Evolutionary conservation across 805 yeast genomes (phyloP).

Genomic region (Spathaspora hagerdaliae): DNA sequence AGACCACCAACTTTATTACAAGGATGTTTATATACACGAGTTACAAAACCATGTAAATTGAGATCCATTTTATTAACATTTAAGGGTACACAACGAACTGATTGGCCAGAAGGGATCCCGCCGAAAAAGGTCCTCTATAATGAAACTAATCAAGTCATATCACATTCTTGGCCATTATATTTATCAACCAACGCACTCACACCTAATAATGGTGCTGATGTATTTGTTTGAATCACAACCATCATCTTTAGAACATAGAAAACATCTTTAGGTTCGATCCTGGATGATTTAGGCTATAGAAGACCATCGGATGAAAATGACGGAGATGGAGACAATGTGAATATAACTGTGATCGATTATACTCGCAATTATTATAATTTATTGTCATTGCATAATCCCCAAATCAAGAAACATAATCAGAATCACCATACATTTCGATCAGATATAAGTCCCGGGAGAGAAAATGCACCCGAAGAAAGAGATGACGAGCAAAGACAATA

Average conservation of each 20-base stretch:
- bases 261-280: no score
- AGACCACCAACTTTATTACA: constrained; percentile 77
- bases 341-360: no score
- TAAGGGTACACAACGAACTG: constrained; percentile 71
- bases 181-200: constrained; percentile 12
- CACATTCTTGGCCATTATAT: constrained; percentile 88
- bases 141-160: constrained; percentile 64
- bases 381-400: constrained; percentile 20
- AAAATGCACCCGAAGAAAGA: no score
- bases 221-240: no score
- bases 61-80: constrained; percentile 60
- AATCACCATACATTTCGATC: not conserved
- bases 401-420: constrained; percentile 25
- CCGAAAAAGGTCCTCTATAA: constrained; percentile 68
- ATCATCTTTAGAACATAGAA: no score
- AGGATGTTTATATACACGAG: constrained; percentile 70
- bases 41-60: constrained; percentile 68
- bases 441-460: no score
- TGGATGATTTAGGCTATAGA: no score
- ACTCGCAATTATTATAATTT: constrained; percentile 11
- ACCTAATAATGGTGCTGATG: constrained; percentile 45
- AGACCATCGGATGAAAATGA: no score
- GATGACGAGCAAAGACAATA: no score
- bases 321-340: no score
- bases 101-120: constrained; percentile 98